Conservation (phyloP, 2,329 filamentous ascomycete genomes). For the Neofusicoccum kwambonambiense region DNA sequence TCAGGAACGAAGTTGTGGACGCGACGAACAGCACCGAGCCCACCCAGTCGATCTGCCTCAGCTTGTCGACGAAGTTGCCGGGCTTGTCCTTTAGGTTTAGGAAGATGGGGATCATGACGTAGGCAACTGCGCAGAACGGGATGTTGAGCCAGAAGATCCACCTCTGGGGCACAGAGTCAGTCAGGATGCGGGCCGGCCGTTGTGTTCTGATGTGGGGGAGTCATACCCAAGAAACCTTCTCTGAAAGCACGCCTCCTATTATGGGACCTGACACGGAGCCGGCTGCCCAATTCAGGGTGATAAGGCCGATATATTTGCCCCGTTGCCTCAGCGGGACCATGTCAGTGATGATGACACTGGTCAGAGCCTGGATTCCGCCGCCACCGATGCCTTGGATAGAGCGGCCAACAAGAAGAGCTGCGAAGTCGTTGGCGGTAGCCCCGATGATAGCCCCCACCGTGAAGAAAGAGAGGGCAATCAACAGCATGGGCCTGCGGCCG, state of each 20-base stretch:
- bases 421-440: constrained; percentile 43
- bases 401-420: constrained; percentile 45
- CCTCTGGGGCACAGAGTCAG: constrained; percentile 22
- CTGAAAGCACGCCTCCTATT: constrained; percentile 30
- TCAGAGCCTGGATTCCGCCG: constrained; percentile 50
- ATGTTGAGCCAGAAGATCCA: constrained; percentile 55
- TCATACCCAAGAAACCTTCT: constrained; percentile 24
- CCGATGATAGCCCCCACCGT: constrained; percentile 45
- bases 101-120: constrained; percentile 43
- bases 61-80: constrained; percentile 42
- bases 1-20: constrained; percentile 54
- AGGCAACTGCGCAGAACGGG: constrained; percentile 49
- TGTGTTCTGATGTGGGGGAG: neutral
- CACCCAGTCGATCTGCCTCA: constrained; percentile 58
- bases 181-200: neutral
- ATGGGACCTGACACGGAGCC: constrained; percentile 35
- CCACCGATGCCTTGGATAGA: constrained; percentile 52
- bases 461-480: constrained; percentile 44
- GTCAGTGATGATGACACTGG: constrained; percentile 23
- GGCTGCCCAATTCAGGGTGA: constrained; percentile 29
- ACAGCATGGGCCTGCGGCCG: constrained; percentile 44
- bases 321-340: constrained; percentile 23
- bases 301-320: constrained; percentile 24
- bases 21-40: constrained; percentile 59
- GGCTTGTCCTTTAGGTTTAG: constrained; percentile 32